Base-by-base conservation (phyloP, 2,329 filamentous ascomycete genomes). In the Pseudogymnoascus sp. region DNA sequence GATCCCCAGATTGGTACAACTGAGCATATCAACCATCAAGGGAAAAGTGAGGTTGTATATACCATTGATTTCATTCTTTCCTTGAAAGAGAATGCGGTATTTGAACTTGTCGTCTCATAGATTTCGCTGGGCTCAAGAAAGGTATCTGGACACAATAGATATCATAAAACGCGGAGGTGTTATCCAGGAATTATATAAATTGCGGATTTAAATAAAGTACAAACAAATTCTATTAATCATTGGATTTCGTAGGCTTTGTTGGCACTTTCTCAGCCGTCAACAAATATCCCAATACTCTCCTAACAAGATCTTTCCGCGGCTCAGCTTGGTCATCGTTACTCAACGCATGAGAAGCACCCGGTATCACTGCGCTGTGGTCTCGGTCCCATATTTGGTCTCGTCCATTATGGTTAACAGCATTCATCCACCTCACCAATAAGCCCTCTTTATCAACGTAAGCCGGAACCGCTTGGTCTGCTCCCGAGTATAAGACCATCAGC, bases 341-440 rank as follows among this genome's bases (percentile, higher is more conserved):
- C 62, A 81, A 70, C 63, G 79, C 80, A 68, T 83, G 81, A 11
- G 75, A 78, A 5, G 81, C 81, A 36, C 75, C 75, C 0, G 77
- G 73, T 63, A 83, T 75, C 31, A 82, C 68, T 8, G 76, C 80
- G 65, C 80, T 81, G n/a, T 76, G 73, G 63, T 77, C 75, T 3
- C 73, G 66, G 71, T 82, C 77, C 80, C 80, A 83, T 25, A 78
- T 72, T 40, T 72, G 42, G 1, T 56, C 65, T 10, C 70, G 69
- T 1, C 72, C 74, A 1, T 70, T 71, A 12, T 69, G 72, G 65
- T 79, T 74, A 1, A 74, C 73, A 7, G 76, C 78, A 59, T 69
- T 67, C 66, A 74, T 74, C 79, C 78, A 82, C 65, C 74, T 75
- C 66, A 68, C 66, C 66, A 81, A 64, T 65, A 81, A 65, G 28